Evolutionary conservation across 768 basidiomycete genomes (phyloP), one percentile per base, ranked within the genome.

Genomic region (Leccinum broughii): DNA sequence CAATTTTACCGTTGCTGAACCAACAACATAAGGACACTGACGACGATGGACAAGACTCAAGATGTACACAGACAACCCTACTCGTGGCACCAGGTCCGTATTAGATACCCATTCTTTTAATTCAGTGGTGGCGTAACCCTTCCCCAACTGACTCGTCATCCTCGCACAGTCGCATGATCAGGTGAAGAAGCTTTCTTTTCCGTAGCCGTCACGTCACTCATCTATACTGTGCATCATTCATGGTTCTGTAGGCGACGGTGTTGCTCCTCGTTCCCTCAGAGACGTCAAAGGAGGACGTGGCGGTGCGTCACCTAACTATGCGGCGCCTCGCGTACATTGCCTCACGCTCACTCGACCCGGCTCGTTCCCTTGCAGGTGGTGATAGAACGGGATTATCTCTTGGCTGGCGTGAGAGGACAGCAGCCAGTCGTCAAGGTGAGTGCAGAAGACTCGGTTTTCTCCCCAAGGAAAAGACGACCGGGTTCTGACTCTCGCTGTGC

Each of bases 21-120:
- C 54, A 57, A 59, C 63, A n/a, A 56, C 41, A n/a, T 44, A 44
- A 62, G 35, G 50, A 63, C 44, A 60, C 57, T 54, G 39, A 64
- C 37, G 28, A 60, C 59, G 61, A 65, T 65, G 63, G 66, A 75
- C 50, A 73, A 73, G 56, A 63, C 57, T 8, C 64, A 67, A 60
- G 69, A 72, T 11, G 64, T 61, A 54, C 73, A 70, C 44, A 74
- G 72, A 64, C 77, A 76, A 52, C 75, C 81, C 20, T 93, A 93
- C 67, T 90, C 91, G 64, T 93, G 91, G 91, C 92, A 93, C 74
- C 91, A 93, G 84, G 91, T 91, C 68, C 62, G 82, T 72, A 54
- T 60, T 28, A 35, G 26, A 56, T 26, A 51, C 50, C 49, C 1
- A 17, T 44, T 44, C 64, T 62, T 37, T 48, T 48, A 51, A 51